Evolutionary conservation across 768 basidiomycete species (phyloP), one percentile per base, ranked within the genome.

Genomic region (Suillus subalutaceus): DNA sequence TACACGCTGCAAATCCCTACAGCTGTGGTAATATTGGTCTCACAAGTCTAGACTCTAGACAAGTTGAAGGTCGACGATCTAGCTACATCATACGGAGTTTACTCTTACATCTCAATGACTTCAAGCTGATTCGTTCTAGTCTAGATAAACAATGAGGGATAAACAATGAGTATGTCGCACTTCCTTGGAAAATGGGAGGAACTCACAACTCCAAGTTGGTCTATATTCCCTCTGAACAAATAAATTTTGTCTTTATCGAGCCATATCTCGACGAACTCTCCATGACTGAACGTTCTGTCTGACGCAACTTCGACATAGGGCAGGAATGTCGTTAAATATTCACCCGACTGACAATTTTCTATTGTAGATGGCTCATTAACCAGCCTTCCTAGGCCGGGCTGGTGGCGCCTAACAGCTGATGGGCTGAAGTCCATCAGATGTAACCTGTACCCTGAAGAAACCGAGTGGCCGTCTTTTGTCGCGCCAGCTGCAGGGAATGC

Each of bases 281-380:
- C 8, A 18, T 6, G 23, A 18, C 38, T 26, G 38, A 40, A 18
- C 4, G 4, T 41, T 41, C 23, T 58, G 15, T 59, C 15, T 16
- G 58, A 59, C 16, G 41, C 40, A 10, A 59, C 23, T 40, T 59
- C 58, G 40, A 59, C 58, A 37, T 59, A 59, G 26, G 26, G 58
- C 58, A 59, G 5, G 26, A 3, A 59, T 18, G 40, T 59, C 9
- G 26, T 59, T 6, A 59, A 10, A 8, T 4, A 12, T 32, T 20
- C 30, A 9, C 53, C 30, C 1, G 53, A 59, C 26, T 59, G 4
- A 8, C 15, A 3, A 9, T 23, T 41, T 18, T 12, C 4, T 59
- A 40, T 7, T 15, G 26, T 59, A 30, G 58, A 41, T 3, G 40
- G 16, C 10, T 41, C 40, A 16, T 41, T 12, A 10, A 43, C 59